phyloP scores from a whole-genome alignment of 148 eudicot genomes.

The Salicornia ramosissima region DNA sequence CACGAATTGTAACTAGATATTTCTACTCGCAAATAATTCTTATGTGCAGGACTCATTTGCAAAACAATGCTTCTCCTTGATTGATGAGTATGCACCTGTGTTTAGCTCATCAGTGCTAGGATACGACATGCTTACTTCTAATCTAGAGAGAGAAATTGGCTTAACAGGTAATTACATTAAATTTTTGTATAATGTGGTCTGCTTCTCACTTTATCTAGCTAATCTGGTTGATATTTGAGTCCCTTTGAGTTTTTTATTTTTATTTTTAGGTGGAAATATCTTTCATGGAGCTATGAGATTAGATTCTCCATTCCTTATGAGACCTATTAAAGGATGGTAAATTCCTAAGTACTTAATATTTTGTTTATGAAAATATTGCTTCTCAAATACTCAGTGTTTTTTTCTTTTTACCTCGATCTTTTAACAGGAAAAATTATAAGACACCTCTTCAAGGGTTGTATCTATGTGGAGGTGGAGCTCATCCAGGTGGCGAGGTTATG shows the following conservation, averaged over 20 bases:
- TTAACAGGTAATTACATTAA: conserved; percentile 58
- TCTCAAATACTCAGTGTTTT: background rate
- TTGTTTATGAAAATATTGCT: background rate
- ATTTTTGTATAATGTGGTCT: background rate
- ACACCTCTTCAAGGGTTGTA: conserved; percentile 81
- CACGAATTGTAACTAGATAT: background rate
- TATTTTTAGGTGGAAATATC: conserved; percentile 81
- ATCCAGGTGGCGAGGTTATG: conserved; percentile 99
- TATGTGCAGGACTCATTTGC: conserved; percentile 67
- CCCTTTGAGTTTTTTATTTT: background rate
- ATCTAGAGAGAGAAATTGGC: conserved; percentile 83
- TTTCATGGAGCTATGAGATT: conserved; percentile 98
- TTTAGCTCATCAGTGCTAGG: conserved; percentile 87
- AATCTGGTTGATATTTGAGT: too few relatives aligned
- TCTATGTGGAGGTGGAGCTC: conserved; percentile 90
- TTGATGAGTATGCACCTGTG: conserved; percentile 93
- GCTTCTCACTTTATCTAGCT: too few relatives aligned
- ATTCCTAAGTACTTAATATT: background rate
- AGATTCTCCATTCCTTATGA: conserved; percentile 87
- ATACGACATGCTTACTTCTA: conserved; percentile 98
- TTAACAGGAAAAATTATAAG: conserved; percentile 70
- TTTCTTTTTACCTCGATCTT: background rate
- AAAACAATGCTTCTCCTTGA: conserved; percentile 69
- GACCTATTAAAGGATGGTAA: conserved; percentile 98
- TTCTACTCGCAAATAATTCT: background rate